A percentile compares a stretch with the other conserved stretches of the same genome.
Evolutionary conservation across 1,284 basidiomycete species (phyloP).

Genomic region (Ustilago lituana): DNA sequence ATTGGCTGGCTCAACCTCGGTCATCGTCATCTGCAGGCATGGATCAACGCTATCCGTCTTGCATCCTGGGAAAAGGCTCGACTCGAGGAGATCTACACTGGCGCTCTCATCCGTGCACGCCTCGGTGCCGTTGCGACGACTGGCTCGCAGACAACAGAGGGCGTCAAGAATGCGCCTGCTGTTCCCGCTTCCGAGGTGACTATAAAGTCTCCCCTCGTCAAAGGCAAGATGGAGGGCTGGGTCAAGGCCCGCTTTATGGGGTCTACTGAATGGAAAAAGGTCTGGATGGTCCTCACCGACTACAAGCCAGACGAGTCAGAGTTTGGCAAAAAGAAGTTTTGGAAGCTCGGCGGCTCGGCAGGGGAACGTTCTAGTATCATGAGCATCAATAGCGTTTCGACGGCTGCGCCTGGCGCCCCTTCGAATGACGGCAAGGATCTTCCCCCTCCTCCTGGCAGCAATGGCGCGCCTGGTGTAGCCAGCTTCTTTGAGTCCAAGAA

Average conservation of each 20-base stretch:
- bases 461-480: conserved; percentile 60
- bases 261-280: conserved; percentile 92
- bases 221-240: conserved; percentile 89
- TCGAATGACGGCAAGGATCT: conserved; percentile 38
- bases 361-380: conserved; percentile 56
- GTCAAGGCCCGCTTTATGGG: conserved; percentile 89
- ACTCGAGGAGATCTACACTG: conserved; percentile 96
- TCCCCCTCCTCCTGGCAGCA: conserved; percentile 58
- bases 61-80: conserved; percentile 94
- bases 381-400: conserved; percentile 41
- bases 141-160: conserved; percentile 18
- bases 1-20: conserved; percentile 62
- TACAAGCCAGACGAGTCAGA: conserved; percentile 53
- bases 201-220: conserved; percentile 65
- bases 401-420: conserved; percentile 30
- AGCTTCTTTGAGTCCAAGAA: conserved; percentile 65
- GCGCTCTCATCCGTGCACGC: conserved; percentile 76
- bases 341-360: conserved; percentile 45
- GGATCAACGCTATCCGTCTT: conserved; percentile 89
- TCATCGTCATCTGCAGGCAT: conserved; percentile 69
- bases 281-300: conserved; percentile 81
- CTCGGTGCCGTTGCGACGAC: conserved; percentile 67
- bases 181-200: conserved; percentile 26
- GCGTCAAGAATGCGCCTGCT: conserved; percentile 28
- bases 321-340: conserved; percentile 52